Evolutionary conservation across 441 rosid genomes (phyloP), one percentile per base, ranked within the genome.

Genomic region (Capsella rubella): DNA sequence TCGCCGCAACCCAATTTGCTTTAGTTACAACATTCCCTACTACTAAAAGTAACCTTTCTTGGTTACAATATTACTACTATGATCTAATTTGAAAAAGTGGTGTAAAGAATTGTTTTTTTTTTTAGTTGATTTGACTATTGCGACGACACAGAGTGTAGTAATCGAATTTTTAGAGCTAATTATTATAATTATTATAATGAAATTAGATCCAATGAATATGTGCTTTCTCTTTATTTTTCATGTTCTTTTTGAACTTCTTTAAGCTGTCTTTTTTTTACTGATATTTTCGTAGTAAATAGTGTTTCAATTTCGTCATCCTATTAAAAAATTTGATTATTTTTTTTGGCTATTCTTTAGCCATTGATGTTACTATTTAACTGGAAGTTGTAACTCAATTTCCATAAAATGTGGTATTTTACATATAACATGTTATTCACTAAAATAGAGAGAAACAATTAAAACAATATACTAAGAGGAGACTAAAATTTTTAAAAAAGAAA

Each of bases 1-100:
- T 53, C 79, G 79, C 79, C 79, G 74, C 70, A 55, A 49, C 62
- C 66, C 71, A 60, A 42, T 43, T 51, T 67, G 63, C 73, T 74
- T 74, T 74, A 42, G 49, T 42, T 42, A 53, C 27, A 59, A 74
- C 68, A 67, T 67, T 74, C 68, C 47, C 62, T 66, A 46, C 54
- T 57, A n/a, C 14, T 39, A 39, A 65, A 73, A 73, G 72, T 66
- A 58, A 35, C 66, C 18, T 28, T 29, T 18, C 67, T 49, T 45
- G 29, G 55, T 67, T 74, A 58, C 61, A 6, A 34, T 34, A 67
- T 39, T 73, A 56, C 58, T 73, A 56, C 51, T 28, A 58, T 66
- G 34, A 64, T 29, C 42, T 47, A 57, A 39, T 58, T 66, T 67
- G 21, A 13, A 14, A 66, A 57, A 58, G 16, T 16, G 54, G 18